Percentiles rank a stretch among this genome's conserved stretches.
phyloP scores from a whole-genome alignment of 164 flowering plant species.

The Vitis labrusca region DNA sequence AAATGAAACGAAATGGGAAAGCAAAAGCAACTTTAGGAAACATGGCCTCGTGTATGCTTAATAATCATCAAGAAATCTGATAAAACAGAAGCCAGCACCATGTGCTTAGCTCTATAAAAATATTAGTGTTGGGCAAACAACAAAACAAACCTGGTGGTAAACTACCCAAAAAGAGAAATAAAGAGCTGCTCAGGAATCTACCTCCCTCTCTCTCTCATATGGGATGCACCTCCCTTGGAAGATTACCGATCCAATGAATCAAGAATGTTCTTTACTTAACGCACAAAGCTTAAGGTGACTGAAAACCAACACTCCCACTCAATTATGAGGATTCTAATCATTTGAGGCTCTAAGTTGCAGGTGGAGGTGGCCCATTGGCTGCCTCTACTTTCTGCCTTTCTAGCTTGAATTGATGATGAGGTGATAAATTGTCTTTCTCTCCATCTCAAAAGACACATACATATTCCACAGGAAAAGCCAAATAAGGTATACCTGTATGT shows the following conservation, averaged over 20 bases:
- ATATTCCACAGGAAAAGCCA: slow-evolving; percentile 24
- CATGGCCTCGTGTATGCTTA: slow-evolving; percentile 14
- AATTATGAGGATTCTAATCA: slow-evolving; percentile 17
- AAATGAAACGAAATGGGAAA: background rate
- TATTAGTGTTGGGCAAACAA: slow-evolving; percentile 4
- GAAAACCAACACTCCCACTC: slow-evolving; percentile 8
- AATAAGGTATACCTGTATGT: slow-evolving; percentile 16
- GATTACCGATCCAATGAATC: slow-evolving; percentile 3
- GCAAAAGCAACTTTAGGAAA: slow-evolving; percentile 14
- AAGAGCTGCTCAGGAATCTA: slow-evolving; percentile 10
- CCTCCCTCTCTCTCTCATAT: background rate
- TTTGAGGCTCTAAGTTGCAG: slow-evolving; percentile 15
- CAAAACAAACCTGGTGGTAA: slow-evolving; percentile 10
- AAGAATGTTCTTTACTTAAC: background rate
- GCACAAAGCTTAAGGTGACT: slow-evolving; percentile 8
- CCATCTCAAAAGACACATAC: slow-evolving; percentile 22
- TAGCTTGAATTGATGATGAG: slow-evolving; percentile 13
- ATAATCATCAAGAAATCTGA: slow-evolving; percentile 5
- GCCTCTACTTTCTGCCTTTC: slow-evolving; percentile 4
- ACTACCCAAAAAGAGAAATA: slow-evolving; percentile 5
- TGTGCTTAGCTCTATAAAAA: slow-evolving; percentile 18
- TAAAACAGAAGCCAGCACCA: slow-evolving; percentile 18
- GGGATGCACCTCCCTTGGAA: background rate
- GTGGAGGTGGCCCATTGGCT: slow-evolving; percentile 5
- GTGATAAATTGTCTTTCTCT: slow-evolving; percentile 16